Conservation (phyloP, 345 rosid genomes). For the Salix brachista region DNA sequence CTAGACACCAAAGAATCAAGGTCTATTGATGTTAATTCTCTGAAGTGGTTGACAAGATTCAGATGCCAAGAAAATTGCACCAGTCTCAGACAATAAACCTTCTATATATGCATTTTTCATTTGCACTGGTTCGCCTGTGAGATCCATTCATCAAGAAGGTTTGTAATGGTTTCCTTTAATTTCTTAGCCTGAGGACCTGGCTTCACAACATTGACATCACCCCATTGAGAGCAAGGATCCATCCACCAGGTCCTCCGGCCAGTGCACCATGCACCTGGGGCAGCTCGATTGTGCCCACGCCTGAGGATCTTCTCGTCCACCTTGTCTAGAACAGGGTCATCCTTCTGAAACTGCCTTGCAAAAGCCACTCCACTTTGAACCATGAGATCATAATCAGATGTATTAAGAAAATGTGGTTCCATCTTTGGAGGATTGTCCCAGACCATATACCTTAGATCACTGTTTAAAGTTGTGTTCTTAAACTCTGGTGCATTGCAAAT, state of each 20-base stretch:
- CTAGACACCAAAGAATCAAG: slow-evolving; percentile 38
- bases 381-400: slow-evolving; percentile 61
- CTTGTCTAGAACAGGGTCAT: slow-evolving; percentile 68
- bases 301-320: slow-evolving; percentile 68
- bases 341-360: slow-evolving; percentile 67
- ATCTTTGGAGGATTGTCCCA: slow-evolving; percentile 99
- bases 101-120: slow-evolving; percentile 29
- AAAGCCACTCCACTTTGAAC: slow-evolving; percentile 87
- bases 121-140: slow-evolving; percentile 74
- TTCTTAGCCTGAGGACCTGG: slow-evolving; percentile 77
- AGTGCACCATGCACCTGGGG: slow-evolving; percentile 93
- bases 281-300: slow-evolving; percentile 51
- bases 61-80: slow-evolving; percentile 25
- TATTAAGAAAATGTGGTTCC: slow-evolving; percentile 77
- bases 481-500: slow-evolving; percentile 86
- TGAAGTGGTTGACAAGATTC: slow-evolving; percentile 15
- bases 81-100: slow-evolving; percentile 6
- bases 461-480: slow-evolving; percentile 76
- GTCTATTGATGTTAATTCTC: slow-evolving; percentile 14
- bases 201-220: slow-evolving; percentile 68
- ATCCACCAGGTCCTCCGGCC: slow-evolving; percentile 67
- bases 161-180: slow-evolving; percentile 59
- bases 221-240: slow-evolving; percentile 97
- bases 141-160: slow-evolving; percentile 68
- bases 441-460: slow-evolving; percentile 76